Evolutionary conservation across 225 moss, liverwort and hornwort species (phyloP).

Genomic region (Pleurozium schreberi): DNA sequence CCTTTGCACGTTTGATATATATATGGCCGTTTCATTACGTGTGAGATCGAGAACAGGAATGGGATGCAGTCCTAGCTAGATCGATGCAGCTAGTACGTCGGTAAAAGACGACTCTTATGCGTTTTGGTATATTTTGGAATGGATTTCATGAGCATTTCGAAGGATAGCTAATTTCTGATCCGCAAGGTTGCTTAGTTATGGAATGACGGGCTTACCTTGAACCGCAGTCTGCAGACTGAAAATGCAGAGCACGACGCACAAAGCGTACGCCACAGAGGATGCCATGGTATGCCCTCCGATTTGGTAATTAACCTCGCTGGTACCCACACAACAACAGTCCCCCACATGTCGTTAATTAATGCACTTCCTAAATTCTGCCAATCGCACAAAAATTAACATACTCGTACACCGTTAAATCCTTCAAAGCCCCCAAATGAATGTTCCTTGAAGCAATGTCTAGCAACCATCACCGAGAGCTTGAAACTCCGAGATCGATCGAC

Average conservation of each 20-base stretch:
- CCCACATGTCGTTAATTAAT: background rate
- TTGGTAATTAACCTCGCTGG: background rate
- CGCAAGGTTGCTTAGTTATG: background rate
- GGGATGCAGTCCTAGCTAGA: background rate
- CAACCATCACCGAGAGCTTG: background rate
- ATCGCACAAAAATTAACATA: no score
- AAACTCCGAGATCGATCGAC: background rate
- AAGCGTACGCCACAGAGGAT: background rate
- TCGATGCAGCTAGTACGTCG: background rate
- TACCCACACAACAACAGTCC: background rate
- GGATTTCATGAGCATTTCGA: background rate
- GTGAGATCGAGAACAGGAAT: background rate
- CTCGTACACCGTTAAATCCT: no score
- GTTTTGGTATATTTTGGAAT: background rate
- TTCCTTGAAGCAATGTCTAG: background rate
- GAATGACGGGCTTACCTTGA: background rate
- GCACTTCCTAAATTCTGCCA: background rate
- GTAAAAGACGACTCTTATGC: no score
- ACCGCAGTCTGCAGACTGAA: constrained; percentile 9
- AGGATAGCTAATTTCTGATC: background rate
- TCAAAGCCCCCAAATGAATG: background rate
- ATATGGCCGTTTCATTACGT: background rate
- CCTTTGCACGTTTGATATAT: background rate
- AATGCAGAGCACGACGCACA: constrained; percentile 14
- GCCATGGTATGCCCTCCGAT: background rate